Conservation (phyloP, 176 grass and related monocot genomes). For the Bonia amplexicaulis region DNA sequence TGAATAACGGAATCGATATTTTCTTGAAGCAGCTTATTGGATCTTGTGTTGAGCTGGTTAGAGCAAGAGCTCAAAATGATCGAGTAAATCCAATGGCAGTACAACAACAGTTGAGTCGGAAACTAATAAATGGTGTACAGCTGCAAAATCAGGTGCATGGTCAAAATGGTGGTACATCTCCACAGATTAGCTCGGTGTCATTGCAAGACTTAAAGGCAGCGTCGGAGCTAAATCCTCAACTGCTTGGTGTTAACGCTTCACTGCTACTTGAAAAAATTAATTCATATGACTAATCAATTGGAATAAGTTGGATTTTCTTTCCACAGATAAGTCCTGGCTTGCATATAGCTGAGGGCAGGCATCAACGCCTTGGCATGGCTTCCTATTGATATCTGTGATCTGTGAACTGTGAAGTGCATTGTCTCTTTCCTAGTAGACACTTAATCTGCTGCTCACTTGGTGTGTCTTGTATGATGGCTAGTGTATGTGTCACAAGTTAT, state of each 20-base stretch:
- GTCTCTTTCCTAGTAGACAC: background rate
- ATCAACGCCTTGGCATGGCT: background rate
- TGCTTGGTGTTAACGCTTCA: background rate
- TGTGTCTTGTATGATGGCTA: background rate
- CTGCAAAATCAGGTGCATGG: constrained; percentile 1
- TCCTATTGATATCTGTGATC: background rate
- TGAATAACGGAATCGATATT: constrained; percentile 52
- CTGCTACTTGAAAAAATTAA: constrained; percentile 17
- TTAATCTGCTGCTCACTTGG: background rate
- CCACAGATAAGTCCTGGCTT: background rate
- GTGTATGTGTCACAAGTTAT: background rate
- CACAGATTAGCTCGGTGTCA: background rate
- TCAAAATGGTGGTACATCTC: background rate
- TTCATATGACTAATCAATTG: background rate
- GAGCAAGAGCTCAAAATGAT: constrained; percentile 29
- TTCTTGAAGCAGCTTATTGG: constrained; percentile 57
- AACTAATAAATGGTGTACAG: background rate
- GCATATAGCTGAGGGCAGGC: background rate
- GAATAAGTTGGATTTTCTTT: background rate
- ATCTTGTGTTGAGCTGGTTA: constrained; percentile 41
- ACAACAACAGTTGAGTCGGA: constrained; percentile 3
- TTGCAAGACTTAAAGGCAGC: constrained; percentile 15
- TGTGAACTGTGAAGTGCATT: background rate
- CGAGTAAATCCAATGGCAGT: background rate
- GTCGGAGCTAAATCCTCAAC: background rate